Evolutionary conservation across 192 early-diverging fungal species (phyloP), one percentile per base, ranked within the genome.

Genomic region (Backusella luteola): DNA sequence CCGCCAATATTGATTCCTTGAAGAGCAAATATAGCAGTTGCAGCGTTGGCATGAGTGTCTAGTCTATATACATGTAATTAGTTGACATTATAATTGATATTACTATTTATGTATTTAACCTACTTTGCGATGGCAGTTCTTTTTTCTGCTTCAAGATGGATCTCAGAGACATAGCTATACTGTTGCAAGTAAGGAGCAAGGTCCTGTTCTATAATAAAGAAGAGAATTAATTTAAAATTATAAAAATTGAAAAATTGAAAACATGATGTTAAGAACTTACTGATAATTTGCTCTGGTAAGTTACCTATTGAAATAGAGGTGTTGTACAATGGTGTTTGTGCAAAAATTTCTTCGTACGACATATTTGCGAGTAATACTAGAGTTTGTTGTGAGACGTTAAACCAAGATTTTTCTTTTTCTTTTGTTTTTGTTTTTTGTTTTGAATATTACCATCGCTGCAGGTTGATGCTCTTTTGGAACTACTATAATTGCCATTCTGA

Each of bases 291-390:
- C 63, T 89, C 89, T 66, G 94, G 88, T 78, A 97, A 82, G 75
- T 97, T 97, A 71, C 92, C 91, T 69, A 96, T 87, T 68, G 96
- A 96, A 38, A 96, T 93, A 0, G 96, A 96, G 23, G 92, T 93
- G 78, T 95, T 96, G 83, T 92, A 93, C 46, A 87, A 90, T 12
- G 93, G 89, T 4, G 95, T 88, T 82, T 94, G 92, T 70, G 83
- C 86, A 69, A 91, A 79, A 35, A 95, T 91, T 39, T 86, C 81
- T 73, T 95, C 94, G 77, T 93, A 94, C 8, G 88, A 82, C 75
- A 86, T 83, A 66, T 71, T 81, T 26, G 73, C 36, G 19, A 52
- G 14, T 67, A 56, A 26, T 4, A 49, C 74, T 75, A 44, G 12
- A 67, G 19, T 17, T n/a, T n/a, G 1, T 9, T 41, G 59, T 63